These are phyloP conservation scores for Candida mesenterica DNA, from an alignment of 1,139 yeast genomes.

Conservation along the genomic window DNA sequence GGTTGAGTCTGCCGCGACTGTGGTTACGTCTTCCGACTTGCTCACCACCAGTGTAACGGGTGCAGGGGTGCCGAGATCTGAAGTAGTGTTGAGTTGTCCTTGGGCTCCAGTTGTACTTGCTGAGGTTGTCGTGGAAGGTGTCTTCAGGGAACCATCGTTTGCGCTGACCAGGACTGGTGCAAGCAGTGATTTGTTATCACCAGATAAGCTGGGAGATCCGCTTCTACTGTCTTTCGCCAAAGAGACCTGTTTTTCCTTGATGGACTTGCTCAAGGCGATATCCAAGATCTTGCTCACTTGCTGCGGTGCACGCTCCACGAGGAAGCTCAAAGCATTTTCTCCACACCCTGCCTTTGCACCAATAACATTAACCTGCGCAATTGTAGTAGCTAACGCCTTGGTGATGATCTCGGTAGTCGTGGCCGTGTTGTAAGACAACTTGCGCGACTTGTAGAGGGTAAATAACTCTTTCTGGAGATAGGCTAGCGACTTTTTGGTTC, in stretches of 20 bases:
- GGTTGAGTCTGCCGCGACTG: not conserved
- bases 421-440: conserved; percentile 62
- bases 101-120: no score
- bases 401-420: conserved; percentile 79
- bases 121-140: no score
- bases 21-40: not conserved
- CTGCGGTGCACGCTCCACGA: conserved; percentile 85
- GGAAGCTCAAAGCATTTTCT: conserved; percentile 74
- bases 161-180: no score
- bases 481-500: conserved; percentile 61
- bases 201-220: not conserved
- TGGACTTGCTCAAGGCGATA: conserved; percentile 78
- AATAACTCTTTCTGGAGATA: conserved; percentile 73
- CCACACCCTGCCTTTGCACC: conserved; percentile 83
- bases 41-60: not conserved
- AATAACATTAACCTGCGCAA: conserved; percentile 83
- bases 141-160: no score
- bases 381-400: conserved; percentile 91
- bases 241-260: conserved; percentile 51
- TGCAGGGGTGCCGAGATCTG: no score
- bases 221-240: conserved; percentile 12
- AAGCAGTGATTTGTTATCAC: not conserved
- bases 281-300: conserved; percentile 81
- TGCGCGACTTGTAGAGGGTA: conserved; percentile 66
- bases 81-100: no score